phyloP scores from a whole-genome alignment of 164 flowering plant species.

The Warburgia ugandensis region DNA sequence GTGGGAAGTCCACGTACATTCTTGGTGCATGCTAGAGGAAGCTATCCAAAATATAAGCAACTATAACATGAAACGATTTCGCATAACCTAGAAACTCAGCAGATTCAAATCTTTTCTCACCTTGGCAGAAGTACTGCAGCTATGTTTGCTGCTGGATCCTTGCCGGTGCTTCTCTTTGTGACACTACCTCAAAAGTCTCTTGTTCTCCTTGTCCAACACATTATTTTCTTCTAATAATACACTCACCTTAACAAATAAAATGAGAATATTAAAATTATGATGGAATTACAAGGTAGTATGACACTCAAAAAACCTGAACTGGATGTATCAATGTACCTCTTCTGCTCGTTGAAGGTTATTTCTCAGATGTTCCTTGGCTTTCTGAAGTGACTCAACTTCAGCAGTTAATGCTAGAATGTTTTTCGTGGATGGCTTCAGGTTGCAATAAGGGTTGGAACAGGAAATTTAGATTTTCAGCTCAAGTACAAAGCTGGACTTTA shows the following conservation, averaged over 20 bases:
- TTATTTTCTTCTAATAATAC: conserved; percentile 51
- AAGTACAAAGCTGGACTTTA: too few species aligned
- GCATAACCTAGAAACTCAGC: too few species aligned
- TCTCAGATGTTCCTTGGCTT: conserved; percentile 58
- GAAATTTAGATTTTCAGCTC: neutral
- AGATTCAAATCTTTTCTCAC: conserved; percentile 23
- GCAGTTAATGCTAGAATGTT: conserved; percentile 46
- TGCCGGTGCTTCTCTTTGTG: conserved; percentile 29
- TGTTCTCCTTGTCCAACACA: conserved; percentile 60
- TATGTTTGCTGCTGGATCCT: conserved; percentile 47
- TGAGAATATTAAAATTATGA: neutral
- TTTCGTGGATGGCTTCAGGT: conserved; percentile 54
- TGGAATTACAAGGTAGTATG: neutral
- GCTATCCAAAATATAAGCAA: too few species aligned
- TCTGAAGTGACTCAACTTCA: conserved; percentile 31
- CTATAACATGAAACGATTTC: too few species aligned
- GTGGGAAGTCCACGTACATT: too few species aligned
- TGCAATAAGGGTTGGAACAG: conserved; percentile 15
- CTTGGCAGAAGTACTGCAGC: conserved; percentile 51
- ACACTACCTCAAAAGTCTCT: conserved; percentile 40
- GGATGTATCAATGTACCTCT: conserved; percentile 67
- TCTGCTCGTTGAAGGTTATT: conserved; percentile 64
- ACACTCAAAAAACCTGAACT: neutral
- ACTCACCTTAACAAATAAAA: conserved; percentile 36
- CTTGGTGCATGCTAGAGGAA: too few species aligned